These are phyloP conservation scores for Leccinellum rugosiceps DNA, from an alignment of 768 basidiomycete species.

Conservation along the genomic window DNA sequence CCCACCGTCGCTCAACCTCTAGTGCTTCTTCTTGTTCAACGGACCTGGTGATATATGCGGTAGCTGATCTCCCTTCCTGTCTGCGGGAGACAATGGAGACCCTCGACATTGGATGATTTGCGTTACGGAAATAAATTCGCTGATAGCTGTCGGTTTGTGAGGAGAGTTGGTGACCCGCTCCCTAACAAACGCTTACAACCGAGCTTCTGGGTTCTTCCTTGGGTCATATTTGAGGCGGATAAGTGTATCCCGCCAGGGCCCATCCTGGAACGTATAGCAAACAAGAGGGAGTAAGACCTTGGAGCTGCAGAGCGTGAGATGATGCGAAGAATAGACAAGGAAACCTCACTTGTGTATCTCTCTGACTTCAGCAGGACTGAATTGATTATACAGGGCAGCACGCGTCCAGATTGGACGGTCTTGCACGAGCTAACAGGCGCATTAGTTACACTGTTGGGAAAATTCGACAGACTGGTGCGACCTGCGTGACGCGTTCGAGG, in stretches of 20 bases:
- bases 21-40: constrained; percentile 33
- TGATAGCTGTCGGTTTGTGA: constrained; percentile 69
- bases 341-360: constrained; percentile 69
- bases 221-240: constrained; percentile 91
- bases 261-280: constrained; percentile 89
- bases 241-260: constrained; percentile 90
- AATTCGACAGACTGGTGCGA: constrained; percentile 17
- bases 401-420: constrained; percentile 88
- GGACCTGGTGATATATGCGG: constrained; percentile 28
- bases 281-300: constrained; percentile 78
- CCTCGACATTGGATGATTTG: constrained; percentile 74
- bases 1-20: constrained; percentile 32
- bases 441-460: constrained; percentile 9
- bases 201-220: constrained; percentile 62
- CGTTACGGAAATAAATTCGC: constrained; percentile 85
- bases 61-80: constrained; percentile 41
- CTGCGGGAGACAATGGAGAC: constrained; percentile 72
- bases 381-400: constrained; percentile 80
- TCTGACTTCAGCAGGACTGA: constrained; percentile 61
- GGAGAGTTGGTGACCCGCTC: neutral
- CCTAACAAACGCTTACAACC: constrained; percentile 58
- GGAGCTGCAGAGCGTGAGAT: constrained; percentile 47
- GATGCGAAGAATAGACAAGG: neutral
- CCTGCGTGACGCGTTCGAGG: constrained; percentile 53
- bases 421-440: constrained; percentile 55